Evolutionary conservation across 352 stramenopile species (phyloP), one percentile per base, ranked within the genome.

Genomic region (Globisporangium canariense): DNA sequence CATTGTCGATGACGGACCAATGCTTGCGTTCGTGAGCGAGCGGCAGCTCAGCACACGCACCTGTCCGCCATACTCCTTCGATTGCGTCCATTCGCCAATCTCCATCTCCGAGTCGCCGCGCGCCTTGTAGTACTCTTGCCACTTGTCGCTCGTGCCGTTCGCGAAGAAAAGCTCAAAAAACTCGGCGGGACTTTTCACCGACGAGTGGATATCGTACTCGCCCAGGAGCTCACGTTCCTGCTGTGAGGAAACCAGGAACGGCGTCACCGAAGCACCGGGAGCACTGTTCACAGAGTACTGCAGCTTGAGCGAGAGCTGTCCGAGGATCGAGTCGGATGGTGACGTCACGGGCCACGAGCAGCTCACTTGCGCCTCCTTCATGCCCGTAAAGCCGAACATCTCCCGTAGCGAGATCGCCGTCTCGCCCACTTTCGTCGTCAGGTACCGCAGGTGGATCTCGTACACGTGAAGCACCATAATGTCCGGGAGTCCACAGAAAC

Each of bases 401-500:
- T 94, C 86, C 18, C 81, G 78, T 25, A 94, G 69, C 28, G 83
- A 93, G 34, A 94, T 69, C 7, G 84, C 79, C 0, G 89, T 76
- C 58, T 90, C 81, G 20, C 86, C 86, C 34, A 94, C 89, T 68
- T 94, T 94, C 46, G 86, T 94, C 9, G 83, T 94, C 0, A 93
- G 70, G 52, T 90, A 91, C 46, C 83, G 83, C 70, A 94, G 68
- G 51, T 90, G 82, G 52, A 93, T 88, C 64, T 94, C 86, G 67
- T 93, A 90, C 51, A 94, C 79, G 60, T 93, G 82, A 10, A 94
- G 64, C 52, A 94, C 78, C 67, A 94, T 82, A 16, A 93, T 83
- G 51, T 94, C 86, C 1, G 86, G 86, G 5, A 94, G 62, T 0
- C 83, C 86, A 20, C 78, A 87, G 65, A 93, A 94, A 10, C 73